Evolutionary conservation across 768 basidiomycete species (phyloP).

Genomic region (Termitomyces sp.): DNA sequence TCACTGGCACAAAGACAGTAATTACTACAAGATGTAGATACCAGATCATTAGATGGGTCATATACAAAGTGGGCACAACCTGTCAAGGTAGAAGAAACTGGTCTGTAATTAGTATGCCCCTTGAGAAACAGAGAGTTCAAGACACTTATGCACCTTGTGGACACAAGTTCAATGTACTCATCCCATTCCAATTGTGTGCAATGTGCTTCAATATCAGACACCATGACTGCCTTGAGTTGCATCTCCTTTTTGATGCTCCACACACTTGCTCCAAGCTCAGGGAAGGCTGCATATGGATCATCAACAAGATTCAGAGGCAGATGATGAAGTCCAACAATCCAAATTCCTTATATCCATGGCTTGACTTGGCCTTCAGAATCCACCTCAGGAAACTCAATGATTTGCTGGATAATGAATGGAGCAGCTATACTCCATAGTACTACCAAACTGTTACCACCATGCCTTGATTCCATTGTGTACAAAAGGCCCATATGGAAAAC

Average conservation of each 20-base stretch:
- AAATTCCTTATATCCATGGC: neutral
- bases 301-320: neutral
- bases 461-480: neutral
- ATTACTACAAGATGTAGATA: too few relatives aligned
- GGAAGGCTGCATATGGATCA: neutral
- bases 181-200: neutral
- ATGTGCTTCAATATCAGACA: neutral
- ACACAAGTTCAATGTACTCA: neutral
- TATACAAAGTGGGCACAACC: too few relatives aligned
- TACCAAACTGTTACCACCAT: neutral
- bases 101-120: neutral
- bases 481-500: neutral
- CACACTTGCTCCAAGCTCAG: neutral
- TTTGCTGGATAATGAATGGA: neutral
- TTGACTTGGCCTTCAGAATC: neutral
- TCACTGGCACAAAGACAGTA: too few relatives aligned
- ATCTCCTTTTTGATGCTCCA: neutral
- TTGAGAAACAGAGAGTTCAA: neutral
- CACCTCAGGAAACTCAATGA: neutral
- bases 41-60: too few relatives aligned
- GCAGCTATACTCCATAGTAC: neutral
- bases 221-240: neutral
- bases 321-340: neutral
- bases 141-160: neutral
- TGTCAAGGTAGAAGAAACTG: too few relatives aligned